These are phyloP conservation scores for Acacia melanoxylon DNA, from an alignment of 306 rosid genomes.

Conservation along the genomic window DNA sequence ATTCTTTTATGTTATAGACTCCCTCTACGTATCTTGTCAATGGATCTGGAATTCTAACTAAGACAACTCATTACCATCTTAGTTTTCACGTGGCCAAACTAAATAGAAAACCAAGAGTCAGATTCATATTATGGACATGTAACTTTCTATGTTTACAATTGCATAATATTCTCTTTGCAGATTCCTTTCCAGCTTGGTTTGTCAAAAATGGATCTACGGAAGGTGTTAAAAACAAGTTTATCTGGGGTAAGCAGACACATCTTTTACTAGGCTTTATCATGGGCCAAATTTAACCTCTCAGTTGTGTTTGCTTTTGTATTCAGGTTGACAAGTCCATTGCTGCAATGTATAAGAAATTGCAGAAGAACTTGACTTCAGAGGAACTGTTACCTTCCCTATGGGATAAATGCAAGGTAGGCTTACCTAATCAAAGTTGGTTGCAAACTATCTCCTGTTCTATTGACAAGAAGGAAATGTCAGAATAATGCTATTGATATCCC, in stretches of 20 bases:
- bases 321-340: constrained; percentile 88
- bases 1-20: constrained; percentile 10
- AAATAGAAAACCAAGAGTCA: background rate
- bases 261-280: constrained; percentile 16
- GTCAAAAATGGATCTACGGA: constrained; percentile 88
- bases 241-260: constrained; percentile 68
- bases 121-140: constrained; percentile 22
- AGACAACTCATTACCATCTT: background rate
- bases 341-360: constrained; percentile 90
- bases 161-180: constrained; percentile 51
- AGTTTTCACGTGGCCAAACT: background rate
- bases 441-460: constrained; percentile 17
- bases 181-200: constrained; percentile 98
- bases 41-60: background rate
- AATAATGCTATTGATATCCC: constrained; percentile 4
- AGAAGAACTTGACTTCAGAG: constrained; percentile 93
- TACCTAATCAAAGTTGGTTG: constrained; percentile 3
- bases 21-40: constrained; percentile 1
- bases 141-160: background rate
- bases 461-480: background rate
- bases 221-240: constrained; percentile 85
- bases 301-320: constrained; percentile 25
- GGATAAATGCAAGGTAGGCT: constrained; percentile 97
- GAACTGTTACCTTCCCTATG: constrained; percentile 92
- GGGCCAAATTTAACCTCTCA: constrained; percentile 10